These are phyloP conservation scores for Lipomyces yamadae DNA, from an alignment of 805 yeast species.

Conservation along the genomic window DNA sequence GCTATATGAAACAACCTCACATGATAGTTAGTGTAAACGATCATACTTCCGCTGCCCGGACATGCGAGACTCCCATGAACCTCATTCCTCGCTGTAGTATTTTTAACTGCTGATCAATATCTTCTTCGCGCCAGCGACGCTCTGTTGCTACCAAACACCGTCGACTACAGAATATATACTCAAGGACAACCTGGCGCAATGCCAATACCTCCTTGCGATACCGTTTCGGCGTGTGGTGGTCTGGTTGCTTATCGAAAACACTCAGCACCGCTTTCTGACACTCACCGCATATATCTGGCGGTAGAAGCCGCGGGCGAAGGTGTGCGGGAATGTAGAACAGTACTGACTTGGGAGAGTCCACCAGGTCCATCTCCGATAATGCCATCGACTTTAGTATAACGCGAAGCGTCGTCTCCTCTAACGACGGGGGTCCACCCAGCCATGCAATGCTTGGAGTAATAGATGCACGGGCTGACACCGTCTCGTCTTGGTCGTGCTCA, in stretches of 20 bases:
- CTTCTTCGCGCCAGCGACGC: constrained; percentile 30
- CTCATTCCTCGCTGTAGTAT: constrained; percentile 29
- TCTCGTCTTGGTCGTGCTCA: neutral
- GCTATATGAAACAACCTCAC: neutral
- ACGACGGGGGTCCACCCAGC: constrained; percentile 28
- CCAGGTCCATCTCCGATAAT: constrained; percentile 30
- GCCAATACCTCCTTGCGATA: constrained; percentile 27
- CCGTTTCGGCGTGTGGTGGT: constrained; percentile 10
- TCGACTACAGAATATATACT: constrained; percentile 29
- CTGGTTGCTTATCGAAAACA: constrained; percentile 6
- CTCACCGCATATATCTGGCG: constrained; percentile 30
- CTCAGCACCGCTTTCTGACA: constrained; percentile 22
- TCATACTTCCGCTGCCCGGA: neutral
- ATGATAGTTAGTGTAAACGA: neutral
- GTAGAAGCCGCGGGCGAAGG: constrained; percentile 22
- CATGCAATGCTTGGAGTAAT: constrained; percentile 12
- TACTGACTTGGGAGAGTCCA: neutral
- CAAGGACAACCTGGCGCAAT: constrained; percentile 28
- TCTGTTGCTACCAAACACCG: constrained; percentile 27
- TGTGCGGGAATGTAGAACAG: constrained; percentile 28
- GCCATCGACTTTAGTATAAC: constrained; percentile 18
- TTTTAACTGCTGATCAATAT: constrained; percentile 30
- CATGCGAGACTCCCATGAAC: constrained; percentile 16
- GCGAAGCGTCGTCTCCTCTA: constrained; percentile 24
- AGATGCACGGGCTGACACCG: neutral